These are phyloP conservation scores for Trametes versicolor DNA, from an alignment of 1,284 basidiomycete species.

Conservation along the genomic window DNA sequence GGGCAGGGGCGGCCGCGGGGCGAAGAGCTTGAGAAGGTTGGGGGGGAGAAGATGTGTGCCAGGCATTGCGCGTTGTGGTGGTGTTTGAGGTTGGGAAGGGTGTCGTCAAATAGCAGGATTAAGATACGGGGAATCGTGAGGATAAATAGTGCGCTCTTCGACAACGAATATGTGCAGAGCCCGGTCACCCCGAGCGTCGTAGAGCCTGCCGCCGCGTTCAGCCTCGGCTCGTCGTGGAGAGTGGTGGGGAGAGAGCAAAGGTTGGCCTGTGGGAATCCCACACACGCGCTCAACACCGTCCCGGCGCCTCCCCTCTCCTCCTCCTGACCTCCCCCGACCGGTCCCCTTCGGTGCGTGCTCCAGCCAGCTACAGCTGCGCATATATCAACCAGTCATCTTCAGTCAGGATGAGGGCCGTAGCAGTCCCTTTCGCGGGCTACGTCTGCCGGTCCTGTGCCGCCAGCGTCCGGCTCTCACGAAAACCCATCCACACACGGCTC, in stretches of 20 bases:
- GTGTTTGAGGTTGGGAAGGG: neutral
- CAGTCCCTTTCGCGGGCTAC: slow-evolving; percentile 23
- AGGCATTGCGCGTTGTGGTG: slow-evolving; percentile 59
- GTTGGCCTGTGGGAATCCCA: slow-evolving; percentile 21
- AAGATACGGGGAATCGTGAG: slow-evolving; percentile 16
- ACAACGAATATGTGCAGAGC: slow-evolving; percentile 29
- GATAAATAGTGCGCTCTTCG: slow-evolving; percentile 32
- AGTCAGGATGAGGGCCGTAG: slow-evolving; percentile 25
- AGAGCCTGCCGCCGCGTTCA: slow-evolving; percentile 27
- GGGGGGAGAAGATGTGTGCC: slow-evolving; percentile 91
- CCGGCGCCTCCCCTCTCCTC: slow-evolving; percentile 13
- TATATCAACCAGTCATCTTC: neutral
- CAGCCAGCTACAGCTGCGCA: neutral
- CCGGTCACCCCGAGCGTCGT: slow-evolving; percentile 29
- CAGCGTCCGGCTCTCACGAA: slow-evolving; percentile 20
- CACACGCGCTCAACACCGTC: neutral
- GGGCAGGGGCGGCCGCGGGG: slow-evolving; percentile 87
- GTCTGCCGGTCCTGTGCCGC: slow-evolving; percentile 37
- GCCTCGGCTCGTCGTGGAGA: slow-evolving; percentile 20
- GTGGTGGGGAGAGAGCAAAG: slow-evolving; percentile 32
- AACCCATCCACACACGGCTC: slow-evolving; percentile 28
- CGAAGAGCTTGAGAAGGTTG: slow-evolving; percentile 94
- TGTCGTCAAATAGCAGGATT: slow-evolving; percentile 18
- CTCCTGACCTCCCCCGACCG: slow-evolving; percentile 4
- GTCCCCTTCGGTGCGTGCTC: slow-evolving; percentile 6